Evolutionary conservation across 192 early-diverging fungal species (phyloP).

Genomic region (Podila minutissima): DNA sequence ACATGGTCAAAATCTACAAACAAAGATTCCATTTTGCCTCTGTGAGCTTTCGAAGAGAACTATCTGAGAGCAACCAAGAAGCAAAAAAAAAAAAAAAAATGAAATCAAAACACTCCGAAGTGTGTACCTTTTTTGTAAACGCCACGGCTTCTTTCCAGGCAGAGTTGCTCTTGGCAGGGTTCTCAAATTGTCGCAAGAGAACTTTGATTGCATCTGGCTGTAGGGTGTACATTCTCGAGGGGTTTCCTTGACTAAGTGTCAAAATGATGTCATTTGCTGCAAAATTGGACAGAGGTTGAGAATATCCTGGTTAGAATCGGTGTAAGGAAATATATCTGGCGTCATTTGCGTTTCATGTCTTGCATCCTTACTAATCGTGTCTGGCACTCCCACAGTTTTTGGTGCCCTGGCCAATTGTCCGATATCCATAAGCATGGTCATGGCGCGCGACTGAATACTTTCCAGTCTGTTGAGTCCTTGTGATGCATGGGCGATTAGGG

Average conservation of each 20-base stretch:
- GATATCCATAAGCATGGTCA: slow-evolving; percentile 12
- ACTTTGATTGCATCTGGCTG: slow-evolving; percentile 37
- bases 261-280: slow-evolving; percentile 52
- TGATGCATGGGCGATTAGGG: slow-evolving; percentile 10
- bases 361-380: too few species aligned
- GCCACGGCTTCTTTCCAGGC: slow-evolving; percentile 8
- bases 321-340: neutral
- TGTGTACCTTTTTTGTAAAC: slow-evolving; percentile 26
- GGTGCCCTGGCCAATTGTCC: neutral
- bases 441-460: slow-evolving; percentile 7
- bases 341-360: too few species aligned
- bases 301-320: neutral
- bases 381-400: slow-evolving; percentile 7
- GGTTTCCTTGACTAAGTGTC: slow-evolving; percentile 28
- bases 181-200: slow-evolving; percentile 34
- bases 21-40: neutral
- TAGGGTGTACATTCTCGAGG: slow-evolving; percentile 18
- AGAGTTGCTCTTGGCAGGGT: slow-evolving; percentile 5
- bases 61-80: neutral
- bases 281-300: neutral
- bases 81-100: neutral
- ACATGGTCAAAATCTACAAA: slow-evolving; percentile 23
- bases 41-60: neutral
- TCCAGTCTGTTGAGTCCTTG: slow-evolving; percentile 4
- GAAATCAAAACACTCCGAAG: slow-evolving; percentile 6